These are phyloP conservation scores for Tritrichomonas foetus DNA, from an alignment of 208 protist genomes.

Conservation along the genomic window DNA sequence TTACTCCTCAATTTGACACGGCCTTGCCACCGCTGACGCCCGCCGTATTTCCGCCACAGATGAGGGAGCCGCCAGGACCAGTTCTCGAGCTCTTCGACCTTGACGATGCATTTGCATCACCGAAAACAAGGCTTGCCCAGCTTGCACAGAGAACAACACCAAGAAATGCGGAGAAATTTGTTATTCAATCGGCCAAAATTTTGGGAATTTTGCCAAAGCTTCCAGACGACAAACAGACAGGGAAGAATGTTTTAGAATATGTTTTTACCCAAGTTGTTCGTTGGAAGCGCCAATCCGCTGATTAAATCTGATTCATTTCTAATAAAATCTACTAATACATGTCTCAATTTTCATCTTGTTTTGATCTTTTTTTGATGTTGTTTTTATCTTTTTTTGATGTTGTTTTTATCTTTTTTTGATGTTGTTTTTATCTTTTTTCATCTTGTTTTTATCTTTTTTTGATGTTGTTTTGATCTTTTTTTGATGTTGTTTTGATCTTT, in stretches of 20 bases:
- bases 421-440: no score
- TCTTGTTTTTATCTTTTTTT: no score
- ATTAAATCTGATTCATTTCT: no score
- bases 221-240: background rate
- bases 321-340: no score
- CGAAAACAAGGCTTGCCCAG: background rate
- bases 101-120: background rate
- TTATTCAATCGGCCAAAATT: background rate
- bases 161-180: background rate
- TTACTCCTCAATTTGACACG: background rate
- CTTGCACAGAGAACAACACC: constrained; percentile 5
- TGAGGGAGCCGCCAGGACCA: background rate
- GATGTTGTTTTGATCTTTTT: no score
- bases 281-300: background rate
- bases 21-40: background rate
- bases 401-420: no score
- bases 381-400: no score
- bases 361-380: no score
- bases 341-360: no score
- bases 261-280: constrained; percentile 6
- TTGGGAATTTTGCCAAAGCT: background rate
- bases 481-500: no score
- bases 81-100: constrained; percentile 17
- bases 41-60: constrained; percentile 29
- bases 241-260: constrained; percentile 10